Evolutionary conservation across 192 early-diverging fungal genomes (phyloP), one percentile per base, ranked within the genome.

Genomic region (Gigaspora rosea): DNA sequence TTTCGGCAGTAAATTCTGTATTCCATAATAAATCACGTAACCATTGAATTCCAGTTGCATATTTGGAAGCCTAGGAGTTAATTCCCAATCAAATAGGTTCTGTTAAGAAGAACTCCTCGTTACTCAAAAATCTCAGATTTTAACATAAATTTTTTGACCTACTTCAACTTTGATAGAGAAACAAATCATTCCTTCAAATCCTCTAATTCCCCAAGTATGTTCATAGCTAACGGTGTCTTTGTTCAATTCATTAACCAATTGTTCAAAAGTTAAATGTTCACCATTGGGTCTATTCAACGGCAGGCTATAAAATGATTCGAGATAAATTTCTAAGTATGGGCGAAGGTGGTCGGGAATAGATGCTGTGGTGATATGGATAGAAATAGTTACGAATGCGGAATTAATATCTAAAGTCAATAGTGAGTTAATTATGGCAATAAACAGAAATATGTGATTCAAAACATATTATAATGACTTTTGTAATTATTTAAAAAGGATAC

Each of bases 191-290:
- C 83, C 80, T 57, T 75, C 74, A 78, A 88, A 88, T 16, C 80
- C 79, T 52, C 61, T 27, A 47, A 80, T 78, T 48, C 89, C 89
- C 1, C 85, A 62, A 7, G 75, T 73, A 33, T 82, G 82, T 50
- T 74, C 72, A 64, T 83, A 85, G n/a, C 81, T 79, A 15, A 90
- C 71, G 5, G 87, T 90, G 32, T 90, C 89, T 69, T 85, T 80
- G 52, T 84, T 83, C 47, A 90, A 63, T n/a, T 79, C 80, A 48
- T 83, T 85, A 10, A 88, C 82, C 10, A 90, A 85, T 18, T 82
- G 79, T 77, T 90, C 89, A 64, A 85, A 88, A 11, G 78, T 32
- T 6, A 83, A 76, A 47, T 80, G 66, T 10, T 74, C 74, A 4
- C 79, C 81, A 11, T 81, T 73, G 13, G 79, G 72, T 12, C 77